These are phyloP conservation scores for Sarocladium oryzae DNA, from an alignment of 2,329 filamentous ascomycete genomes.

Conservation along the genomic window DNA sequence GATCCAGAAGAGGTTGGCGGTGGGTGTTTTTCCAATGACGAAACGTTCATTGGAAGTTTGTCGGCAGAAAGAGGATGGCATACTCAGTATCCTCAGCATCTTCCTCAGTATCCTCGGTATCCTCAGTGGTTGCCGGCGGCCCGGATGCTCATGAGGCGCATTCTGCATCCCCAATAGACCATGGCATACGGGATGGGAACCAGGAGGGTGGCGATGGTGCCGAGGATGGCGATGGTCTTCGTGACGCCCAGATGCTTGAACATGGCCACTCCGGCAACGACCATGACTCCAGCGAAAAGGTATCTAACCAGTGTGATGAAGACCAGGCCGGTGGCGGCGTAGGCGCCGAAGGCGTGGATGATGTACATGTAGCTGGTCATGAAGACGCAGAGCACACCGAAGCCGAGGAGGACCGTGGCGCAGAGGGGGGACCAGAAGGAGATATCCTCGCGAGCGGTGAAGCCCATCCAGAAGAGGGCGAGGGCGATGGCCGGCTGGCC, in stretches of 20 bases:
- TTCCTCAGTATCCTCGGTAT: neutral
- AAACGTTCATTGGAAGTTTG: too few species aligned
- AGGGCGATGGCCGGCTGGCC: neutral
- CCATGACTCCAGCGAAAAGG: neutral
- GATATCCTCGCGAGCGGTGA: neutral
- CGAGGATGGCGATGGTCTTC: neutral
- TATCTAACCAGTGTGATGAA: conserved; percentile 5
- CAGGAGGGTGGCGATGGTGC: neutral
- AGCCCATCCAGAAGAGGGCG: conserved; percentile 7
- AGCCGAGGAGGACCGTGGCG: neutral
- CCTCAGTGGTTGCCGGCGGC: neutral
- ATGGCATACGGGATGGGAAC: neutral
- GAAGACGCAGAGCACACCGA: conserved; percentile 4
- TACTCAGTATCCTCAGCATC: too few species aligned
- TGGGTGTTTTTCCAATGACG: too few species aligned
- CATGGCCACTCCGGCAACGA: neutral
- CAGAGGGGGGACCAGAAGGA: neutral
- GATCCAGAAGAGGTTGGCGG: too few species aligned
- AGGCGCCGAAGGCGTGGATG: neutral
- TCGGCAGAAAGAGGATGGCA: too few species aligned
- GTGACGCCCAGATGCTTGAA: neutral
- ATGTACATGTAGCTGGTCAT: conserved; percentile 8
- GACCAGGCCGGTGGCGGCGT: conserved; percentile 4
- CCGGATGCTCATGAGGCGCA: neutral
- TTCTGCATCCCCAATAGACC: neutral